Evolutionary conservation across 2,329 filamentous ascomycete species (phyloP).

Genomic region (Pestalotiopsis sp.): DNA sequence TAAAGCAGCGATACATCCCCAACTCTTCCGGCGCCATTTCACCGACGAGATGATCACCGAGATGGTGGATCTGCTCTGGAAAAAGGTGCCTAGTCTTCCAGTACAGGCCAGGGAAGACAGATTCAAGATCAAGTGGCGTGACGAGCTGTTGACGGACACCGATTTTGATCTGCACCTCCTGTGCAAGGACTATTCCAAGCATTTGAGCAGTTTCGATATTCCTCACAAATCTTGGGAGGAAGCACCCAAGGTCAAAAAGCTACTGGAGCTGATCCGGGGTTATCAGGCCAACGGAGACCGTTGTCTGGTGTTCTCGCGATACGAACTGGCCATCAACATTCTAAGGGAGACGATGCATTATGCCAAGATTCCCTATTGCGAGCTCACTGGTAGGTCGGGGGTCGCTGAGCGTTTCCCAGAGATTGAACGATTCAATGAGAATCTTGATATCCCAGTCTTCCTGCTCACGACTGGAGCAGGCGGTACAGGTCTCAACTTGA

Average conservation of each 20-base stretch:
- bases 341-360: constrained; percentile 79
- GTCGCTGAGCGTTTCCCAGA: constrained; percentile 84
- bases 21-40: constrained; percentile 84
- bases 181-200: constrained; percentile 60
- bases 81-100: constrained; percentile 56
- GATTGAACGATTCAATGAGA: constrained; percentile 82
- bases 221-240: constrained; percentile 56
- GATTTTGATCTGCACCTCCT: constrained; percentile 69
- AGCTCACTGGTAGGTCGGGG: constrained; percentile 83
- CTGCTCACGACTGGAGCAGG: constrained; percentile 91
- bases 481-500: constrained; percentile 95
- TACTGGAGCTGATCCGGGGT: constrained; percentile 71
- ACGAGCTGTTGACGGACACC: constrained; percentile 59
- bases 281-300: constrained; percentile 84
- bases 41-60: constrained; percentile 72
- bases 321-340: constrained; percentile 89
- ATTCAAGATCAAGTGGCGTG: constrained; percentile 52
- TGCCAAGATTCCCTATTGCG: constrained; percentile 73
- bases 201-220: constrained; percentile 56
- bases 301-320: constrained; percentile 89
- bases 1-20: constrained; percentile 88
- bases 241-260: constrained; percentile 81
- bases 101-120: constrained; percentile 43
- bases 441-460: constrained; percentile 82
- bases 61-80: constrained; percentile 77